phyloP scores from a whole-genome alignment of 2,329 filamentous ascomycete species.

The Colletotrichum siamense region DNA sequence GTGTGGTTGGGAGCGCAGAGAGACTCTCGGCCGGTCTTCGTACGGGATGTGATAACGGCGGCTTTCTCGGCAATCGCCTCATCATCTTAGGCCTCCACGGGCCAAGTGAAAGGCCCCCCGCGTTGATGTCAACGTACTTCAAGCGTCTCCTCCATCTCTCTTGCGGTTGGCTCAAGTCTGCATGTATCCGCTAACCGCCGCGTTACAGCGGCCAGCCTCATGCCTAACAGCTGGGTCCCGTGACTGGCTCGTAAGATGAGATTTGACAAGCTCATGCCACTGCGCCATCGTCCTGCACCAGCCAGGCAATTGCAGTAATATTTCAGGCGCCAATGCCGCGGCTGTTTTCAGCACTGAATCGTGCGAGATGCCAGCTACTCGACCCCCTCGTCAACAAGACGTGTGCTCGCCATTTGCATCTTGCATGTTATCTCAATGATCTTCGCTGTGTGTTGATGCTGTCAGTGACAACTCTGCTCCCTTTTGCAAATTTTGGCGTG shows the following conservation, averaged over 20 bases:
- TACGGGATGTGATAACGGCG: neutral
- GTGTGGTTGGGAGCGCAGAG: neutral
- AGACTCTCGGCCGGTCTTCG: neutral
- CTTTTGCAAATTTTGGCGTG: neutral
- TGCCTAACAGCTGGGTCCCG: neutral
- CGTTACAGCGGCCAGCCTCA: neutral
- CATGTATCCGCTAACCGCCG: neutral
- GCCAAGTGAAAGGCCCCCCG: neutral
- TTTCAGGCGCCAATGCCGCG: constrained; percentile 4
- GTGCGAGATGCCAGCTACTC: neutral
- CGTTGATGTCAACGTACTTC: neutral
- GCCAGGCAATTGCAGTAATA: neutral
- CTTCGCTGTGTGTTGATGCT: neutral
- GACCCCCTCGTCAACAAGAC: neutral
- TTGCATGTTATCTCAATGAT: neutral
- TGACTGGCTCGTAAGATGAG: neutral
- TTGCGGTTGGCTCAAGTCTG: neutral
- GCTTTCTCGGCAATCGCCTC: constrained; percentile 4
- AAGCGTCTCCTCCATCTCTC: neutral
- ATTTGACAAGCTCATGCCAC: neutral
- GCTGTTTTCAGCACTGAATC: neutral
- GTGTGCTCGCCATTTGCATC: neutral
- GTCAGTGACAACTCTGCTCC: neutral
- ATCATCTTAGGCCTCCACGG: neutral
- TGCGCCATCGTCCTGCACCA: neutral